Percentiles rank a stretch among this genome's conserved stretches.
phyloP scores from a whole-genome alignment of 176 grass and related monocot genomes.

The Oryza nivara region DNA sequence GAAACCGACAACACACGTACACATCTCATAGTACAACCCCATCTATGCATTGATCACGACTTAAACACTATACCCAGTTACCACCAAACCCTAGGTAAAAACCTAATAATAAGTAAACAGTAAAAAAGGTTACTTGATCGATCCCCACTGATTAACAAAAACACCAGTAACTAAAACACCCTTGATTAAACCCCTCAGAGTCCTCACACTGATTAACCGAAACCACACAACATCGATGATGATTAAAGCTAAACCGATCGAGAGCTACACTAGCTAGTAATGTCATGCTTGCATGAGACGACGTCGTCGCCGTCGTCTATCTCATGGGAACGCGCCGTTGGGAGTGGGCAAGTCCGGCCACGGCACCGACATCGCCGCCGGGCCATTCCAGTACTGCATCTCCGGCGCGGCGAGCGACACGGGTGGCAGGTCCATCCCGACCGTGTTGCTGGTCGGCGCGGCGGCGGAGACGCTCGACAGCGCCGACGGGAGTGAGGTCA shows the following conservation, averaged over 20 bases:
- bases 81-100: constrained; percentile 11
- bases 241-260: constrained; percentile 29
- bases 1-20: not conserved
- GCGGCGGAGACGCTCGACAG: constrained; percentile 18
- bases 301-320: not conserved
- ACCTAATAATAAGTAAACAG: not conserved
- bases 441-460: constrained; percentile 14
- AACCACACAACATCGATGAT: constrained; percentile 30
- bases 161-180: constrained; percentile 16
- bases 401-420: constrained; percentile 37
- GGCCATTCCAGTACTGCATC: constrained; percentile 56
- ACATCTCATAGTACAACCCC: constrained; percentile 7
- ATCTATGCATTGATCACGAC: constrained; percentile 22
- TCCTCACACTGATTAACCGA: constrained; percentile 37
- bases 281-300: constrained; percentile 39
- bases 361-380: constrained; percentile 47
- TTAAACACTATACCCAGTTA: constrained; percentile 24
- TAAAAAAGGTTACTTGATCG: constrained; percentile 12
- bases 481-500: constrained; percentile 27
- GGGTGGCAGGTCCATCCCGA: constrained; percentile 41
- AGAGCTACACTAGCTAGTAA: constrained; percentile 38
- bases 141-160: constrained; percentile 28
- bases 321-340: constrained; percentile 56
- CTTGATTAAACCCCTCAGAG: constrained; percentile 17
- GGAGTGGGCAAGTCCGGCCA: constrained; percentile 65